Base-by-base conservation (phyloP, 2,329 filamentous ascomycete species). In the Aspergillus novofumigatus region DNA sequence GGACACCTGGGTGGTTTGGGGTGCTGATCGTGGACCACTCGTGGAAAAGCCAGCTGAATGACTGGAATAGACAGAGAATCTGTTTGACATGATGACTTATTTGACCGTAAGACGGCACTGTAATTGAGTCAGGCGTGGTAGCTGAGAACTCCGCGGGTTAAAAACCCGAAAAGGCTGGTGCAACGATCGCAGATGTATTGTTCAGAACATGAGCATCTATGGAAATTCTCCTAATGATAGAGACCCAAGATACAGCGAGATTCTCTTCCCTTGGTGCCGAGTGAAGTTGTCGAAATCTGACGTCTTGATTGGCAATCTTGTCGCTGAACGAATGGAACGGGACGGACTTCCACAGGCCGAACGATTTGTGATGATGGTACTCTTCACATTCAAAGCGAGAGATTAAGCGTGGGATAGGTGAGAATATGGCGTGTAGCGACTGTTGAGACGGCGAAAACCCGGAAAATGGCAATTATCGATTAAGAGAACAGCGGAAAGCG, bases 1-100 rank as follows among this genome's bases (percentile, higher is more conserved):
- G 6, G 93, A 96, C 54, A 97, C 87, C 72, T 96, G 92, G 49
- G 87, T 79, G 9, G 91, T 85, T 67, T 88, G 86, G 54, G 85
- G 85, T 35, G 83, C 80, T 23, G 81, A 75, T 56, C 80, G 80
- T 49, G 79, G 75, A 62, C 79, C 81, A 65, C 84, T 81, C 61
- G 78, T 75, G 45, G 81, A 81, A 51, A 81, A 48, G 17, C 67
- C 82, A 59, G 83, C 77, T 49, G 86, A 85, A 62, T 89, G 73
- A 58, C 75, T 83, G 49, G 85, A 87, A 69, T 83, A 86, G 54
- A 83, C 78, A 26, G 84, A 86, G 73, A 82, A 82, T 65, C 84
- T 83, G 64, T 82, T 84, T 59, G 83, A 82, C 81, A 86, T 85
- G 67, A 54, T 85, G 64, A 59, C 53, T 49, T 35, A 49, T 53